Conservation (phyloP, 1,284 basidiomycete genomes). For the Ganoderma leucocontextum region DNA sequence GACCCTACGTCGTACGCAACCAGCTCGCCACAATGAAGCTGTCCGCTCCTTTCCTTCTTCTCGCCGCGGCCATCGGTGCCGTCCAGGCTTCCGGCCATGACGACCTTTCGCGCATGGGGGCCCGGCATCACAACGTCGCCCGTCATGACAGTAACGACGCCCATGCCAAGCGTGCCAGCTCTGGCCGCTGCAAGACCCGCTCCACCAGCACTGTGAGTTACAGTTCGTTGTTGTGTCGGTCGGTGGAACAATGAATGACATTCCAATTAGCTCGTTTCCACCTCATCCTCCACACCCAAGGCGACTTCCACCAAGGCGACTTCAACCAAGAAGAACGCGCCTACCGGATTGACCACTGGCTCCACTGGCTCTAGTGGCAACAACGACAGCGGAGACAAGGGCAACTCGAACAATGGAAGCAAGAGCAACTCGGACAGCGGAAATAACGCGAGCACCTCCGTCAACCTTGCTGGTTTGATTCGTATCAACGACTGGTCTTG, state of each 20-base stretch:
- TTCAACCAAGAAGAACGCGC: conserved; percentile 17
- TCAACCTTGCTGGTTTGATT: conserved; percentile 20
- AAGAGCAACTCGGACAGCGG: neutral
- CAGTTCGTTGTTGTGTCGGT: no score
- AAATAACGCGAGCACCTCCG: conserved; percentile 3
- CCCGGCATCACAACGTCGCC: conserved; percentile 38
- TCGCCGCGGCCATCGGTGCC: conserved; percentile 47
- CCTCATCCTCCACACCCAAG: conserved; percentile 8
- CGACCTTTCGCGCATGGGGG: conserved; percentile 46
- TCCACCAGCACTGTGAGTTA: conserved; percentile 22
- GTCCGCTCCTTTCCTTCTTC: conserved; percentile 47
- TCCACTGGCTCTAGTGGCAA: conserved; percentile 2
- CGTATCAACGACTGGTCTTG: conserved; percentile 25
- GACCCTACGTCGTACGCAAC: conserved; percentile 29
- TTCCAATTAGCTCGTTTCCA: conserved; percentile 15
- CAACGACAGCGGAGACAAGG: neutral
- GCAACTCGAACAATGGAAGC: conserved; percentile 3
- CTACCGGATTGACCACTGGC: conserved; percentile 15
- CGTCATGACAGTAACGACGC: conserved; percentile 16
- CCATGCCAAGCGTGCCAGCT: conserved; percentile 16
- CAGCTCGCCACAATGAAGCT: conserved; percentile 44
- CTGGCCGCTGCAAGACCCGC: conserved; percentile 30
- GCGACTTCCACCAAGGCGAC: conserved; percentile 16
- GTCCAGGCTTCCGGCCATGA: conserved; percentile 49
- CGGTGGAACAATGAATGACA: neutral